A percentile compares a stretch with the other conserved stretches of the same genome.
phyloP scores from a whole-genome alignment of 2,329 filamentous ascomycete species.

The Talaromyces sp. region DNA sequence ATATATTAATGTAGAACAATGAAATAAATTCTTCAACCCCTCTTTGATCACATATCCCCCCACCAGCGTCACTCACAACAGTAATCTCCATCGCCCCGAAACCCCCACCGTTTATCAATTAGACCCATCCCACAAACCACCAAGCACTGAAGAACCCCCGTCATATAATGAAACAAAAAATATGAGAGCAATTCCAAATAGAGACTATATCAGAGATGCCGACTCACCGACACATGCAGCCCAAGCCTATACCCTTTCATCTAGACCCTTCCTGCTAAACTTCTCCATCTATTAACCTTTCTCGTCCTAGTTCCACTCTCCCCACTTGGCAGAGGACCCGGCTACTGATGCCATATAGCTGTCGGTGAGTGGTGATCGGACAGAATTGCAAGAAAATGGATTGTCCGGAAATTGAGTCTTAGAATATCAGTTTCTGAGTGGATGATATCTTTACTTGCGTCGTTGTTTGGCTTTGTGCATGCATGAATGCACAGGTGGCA shows the following conservation, averaged over 20 bases:
- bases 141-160: too few species aligned
- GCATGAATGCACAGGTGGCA: neutral
- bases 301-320: slow-evolving; percentile 22
- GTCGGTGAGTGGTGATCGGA: neutral
- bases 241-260: neutral
- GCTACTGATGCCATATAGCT: too few species aligned
- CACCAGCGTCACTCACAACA: too few species aligned
- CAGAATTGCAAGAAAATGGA: neutral
- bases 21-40: too few species aligned
- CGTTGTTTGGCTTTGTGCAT: neutral
- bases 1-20: too few species aligned
- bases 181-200: neutral
- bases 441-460: neutral
- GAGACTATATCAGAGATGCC: neutral
- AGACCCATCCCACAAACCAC: too few species aligned
- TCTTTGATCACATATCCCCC: too few species aligned
- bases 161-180: too few species aligned
- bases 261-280: neutral
- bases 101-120: too few species aligned
- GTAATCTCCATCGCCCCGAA: too few species aligned
- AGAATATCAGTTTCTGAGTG: neutral
- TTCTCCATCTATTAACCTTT: slow-evolving; percentile 20
- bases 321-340: too few species aligned
- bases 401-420: neutral
- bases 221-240: neutral